Evolutionary conservation across 495 filamentous ascomycete species (phyloP).

Genomic region (Lichina pygmaea): DNA sequence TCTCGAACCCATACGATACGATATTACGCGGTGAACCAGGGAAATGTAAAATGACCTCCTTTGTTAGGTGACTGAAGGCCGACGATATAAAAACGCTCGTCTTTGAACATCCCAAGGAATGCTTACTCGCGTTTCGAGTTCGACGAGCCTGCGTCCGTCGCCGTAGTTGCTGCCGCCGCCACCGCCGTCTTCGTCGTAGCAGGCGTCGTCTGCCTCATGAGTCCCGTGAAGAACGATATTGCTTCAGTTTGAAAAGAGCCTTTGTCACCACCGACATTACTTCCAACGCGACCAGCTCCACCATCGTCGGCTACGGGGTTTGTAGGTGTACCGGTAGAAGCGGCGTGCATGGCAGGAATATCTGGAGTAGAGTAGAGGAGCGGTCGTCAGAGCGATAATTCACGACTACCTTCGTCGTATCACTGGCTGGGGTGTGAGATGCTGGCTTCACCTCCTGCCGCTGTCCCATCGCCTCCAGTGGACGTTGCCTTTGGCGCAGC

Average conservation of each 20-base stretch:
- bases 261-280: slow-evolving; percentile 15
- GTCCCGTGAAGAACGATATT: slow-evolving; percentile 36
- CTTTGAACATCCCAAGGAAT: not conserved
- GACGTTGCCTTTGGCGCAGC: not conserved
- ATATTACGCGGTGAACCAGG: too few relatives aligned
- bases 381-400: not conserved
- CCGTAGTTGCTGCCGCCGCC: too few relatives aligned
- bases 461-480: not conserved
- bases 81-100: not conserved
- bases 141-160: too few relatives aligned
- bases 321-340: not conserved
- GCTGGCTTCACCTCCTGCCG: not conserved
- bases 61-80: not conserved
- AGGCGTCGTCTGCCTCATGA: slow-evolving; percentile 20
- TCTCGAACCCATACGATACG: too few relatives aligned
- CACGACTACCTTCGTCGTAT: not conserved
- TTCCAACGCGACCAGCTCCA: slow-evolving; percentile 1
- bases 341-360: not conserved
- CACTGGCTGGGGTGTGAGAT: not conserved
- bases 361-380: not conserved
- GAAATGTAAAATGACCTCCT: not conserved
- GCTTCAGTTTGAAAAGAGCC: slow-evolving; percentile 39
- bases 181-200: too few relatives aligned
- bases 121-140: not conserved
- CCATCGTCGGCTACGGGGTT: not conserved